phyloP scores from a whole-genome alignment of 192 early-diverging fungal genomes.

The Coemansia sp. region DNA sequence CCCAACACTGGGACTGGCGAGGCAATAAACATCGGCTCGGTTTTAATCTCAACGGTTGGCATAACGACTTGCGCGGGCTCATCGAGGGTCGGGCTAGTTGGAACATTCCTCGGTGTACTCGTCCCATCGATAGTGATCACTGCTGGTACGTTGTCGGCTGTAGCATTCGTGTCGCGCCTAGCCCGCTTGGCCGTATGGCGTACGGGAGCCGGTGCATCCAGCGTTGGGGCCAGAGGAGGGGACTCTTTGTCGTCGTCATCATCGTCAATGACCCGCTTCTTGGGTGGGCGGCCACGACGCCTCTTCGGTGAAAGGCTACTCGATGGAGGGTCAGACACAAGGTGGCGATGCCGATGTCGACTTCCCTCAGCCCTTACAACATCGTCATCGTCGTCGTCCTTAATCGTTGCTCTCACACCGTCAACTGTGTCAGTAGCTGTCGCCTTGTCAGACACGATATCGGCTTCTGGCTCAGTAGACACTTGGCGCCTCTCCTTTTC shows the following conservation, averaged over 20 bases:
- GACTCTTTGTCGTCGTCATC: constrained; percentile 25
- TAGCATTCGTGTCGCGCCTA: not conserved
- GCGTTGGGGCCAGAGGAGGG: not conserved
- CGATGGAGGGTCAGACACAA: not conserved
- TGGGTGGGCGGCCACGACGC: constrained; percentile 15
- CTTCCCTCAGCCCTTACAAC: not conserved
- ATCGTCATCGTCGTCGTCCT: not conserved
- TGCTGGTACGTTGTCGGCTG: not conserved
- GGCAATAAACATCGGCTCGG: constrained; percentile 3
- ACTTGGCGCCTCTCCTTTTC: constrained; percentile 32
- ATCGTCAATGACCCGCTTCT: constrained; percentile 31
- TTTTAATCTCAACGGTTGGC: constrained; percentile 34
- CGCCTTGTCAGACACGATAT: not conserved
- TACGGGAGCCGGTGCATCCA: not conserved
- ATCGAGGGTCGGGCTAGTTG: constrained; percentile 8
- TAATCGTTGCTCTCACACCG: not conserved
- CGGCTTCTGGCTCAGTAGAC: constrained; percentile 14
- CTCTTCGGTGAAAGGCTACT: constrained; percentile 25
- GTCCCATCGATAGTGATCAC: constrained; percentile 26
- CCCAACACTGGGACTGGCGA: constrained; percentile 1
- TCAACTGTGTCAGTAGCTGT: not conserved
- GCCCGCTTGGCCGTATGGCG: constrained; percentile 1
- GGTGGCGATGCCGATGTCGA: not conserved
- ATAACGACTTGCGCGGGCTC: constrained; percentile 3
- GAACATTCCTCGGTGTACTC: constrained; percentile 2